Base-by-base conservation (phyloP, 768 basidiomycete species). In the Phlegmacium glaucopus region DNA sequence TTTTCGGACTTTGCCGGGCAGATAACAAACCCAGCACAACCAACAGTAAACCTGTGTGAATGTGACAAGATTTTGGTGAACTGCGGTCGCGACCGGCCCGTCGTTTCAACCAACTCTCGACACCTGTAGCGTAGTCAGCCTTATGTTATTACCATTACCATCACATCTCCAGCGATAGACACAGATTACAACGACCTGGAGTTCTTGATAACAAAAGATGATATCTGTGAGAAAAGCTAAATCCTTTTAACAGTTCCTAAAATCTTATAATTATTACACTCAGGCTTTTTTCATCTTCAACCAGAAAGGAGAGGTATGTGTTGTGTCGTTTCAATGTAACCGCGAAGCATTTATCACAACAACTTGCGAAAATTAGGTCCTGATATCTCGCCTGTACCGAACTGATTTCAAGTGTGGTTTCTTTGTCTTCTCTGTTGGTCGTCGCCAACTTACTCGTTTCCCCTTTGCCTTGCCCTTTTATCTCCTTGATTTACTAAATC, bases 281-380 rank as follows among this genome's bases (percentile, higher is more conserved):
- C 55, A 97, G 94, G 94, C 90, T 40, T 97, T 97, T 82, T 97
- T 98, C 69, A 92, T 97, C 49, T 96, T 97, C 78, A 99, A 97
- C 64, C 93, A 94, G 69, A 97, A 98, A 69, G 96, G 96, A 67
- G 96, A 98, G 81, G 95, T 94, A 47, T 34, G 80, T 62, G 30
- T 44, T 39, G 40, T 17, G 26, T 9, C 22, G n/a, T 43, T 28
- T 16, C 34, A 28, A n/a, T 34, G 25, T 9, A 18, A 29, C 10
- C 8, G 12, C 13, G 43, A 45, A 18, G 28, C 36, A 18, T 40
- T 53, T 17, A 46, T 39, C 36, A 39, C n/a, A 9, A n/a, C 11
- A 30, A 29, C 22, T 40, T 30, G 49, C 50, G 52, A 32, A n/a
- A 27, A 45, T 30, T 59, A 94, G 92, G 90, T 98, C 58, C 79